Conservation (phyloP, 23 red algal genomes). For the Gracilaria gracilis region DNA sequence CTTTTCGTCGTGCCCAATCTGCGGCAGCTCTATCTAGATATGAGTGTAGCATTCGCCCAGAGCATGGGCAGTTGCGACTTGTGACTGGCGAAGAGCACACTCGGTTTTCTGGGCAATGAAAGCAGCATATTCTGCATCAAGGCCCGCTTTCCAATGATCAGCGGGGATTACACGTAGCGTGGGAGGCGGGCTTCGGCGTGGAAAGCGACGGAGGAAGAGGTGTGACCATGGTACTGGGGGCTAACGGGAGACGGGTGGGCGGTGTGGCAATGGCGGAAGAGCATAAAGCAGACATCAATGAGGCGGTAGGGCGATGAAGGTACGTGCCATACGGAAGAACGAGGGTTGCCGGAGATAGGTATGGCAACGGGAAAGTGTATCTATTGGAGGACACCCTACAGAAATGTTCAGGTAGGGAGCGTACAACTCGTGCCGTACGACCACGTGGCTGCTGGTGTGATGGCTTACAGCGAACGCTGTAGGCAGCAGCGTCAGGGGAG, state of each 20-base stretch:
- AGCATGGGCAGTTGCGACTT: constrained; percentile 11
- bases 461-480: no score
- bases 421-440: no score
- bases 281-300: no score
- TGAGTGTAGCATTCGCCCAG: constrained; percentile 26
- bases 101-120: constrained; percentile 74
- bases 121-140: constrained; percentile 20
- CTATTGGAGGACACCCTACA: no score
- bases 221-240: background rate
- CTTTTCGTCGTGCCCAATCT: no score
- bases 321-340: no score
- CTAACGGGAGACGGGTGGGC: background rate
- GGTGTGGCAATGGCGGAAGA: background rate
- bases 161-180: background rate
- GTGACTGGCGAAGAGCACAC: constrained; percentile 31
- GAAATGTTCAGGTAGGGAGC: no score
- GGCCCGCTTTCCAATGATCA: background rate
- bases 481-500: no score
- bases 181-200: background rate
- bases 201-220: background rate
- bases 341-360: no score
- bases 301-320: no score
- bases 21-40: constrained; percentile 60
- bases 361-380: no score
- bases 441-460: no score